A percentile compares a stretch with the other conserved stretches of the same genome.
Conservation (phyloP, 352 stramenopile genomes). For the Pythium scleroteichum region DNA sequence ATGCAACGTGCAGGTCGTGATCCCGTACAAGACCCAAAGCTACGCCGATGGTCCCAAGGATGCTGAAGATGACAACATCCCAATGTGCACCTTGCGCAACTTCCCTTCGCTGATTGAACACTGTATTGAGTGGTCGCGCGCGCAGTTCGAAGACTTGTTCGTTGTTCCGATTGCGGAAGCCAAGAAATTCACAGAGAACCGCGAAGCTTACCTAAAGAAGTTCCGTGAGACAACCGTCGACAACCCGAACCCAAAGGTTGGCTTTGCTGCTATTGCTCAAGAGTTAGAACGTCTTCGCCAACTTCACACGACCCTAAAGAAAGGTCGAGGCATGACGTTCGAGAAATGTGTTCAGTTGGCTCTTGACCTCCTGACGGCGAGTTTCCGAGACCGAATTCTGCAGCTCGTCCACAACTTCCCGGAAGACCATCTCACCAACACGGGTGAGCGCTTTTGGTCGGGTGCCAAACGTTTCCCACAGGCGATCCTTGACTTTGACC, state of each 20-base stretch:
- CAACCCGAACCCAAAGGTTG: constrained; percentile 72
- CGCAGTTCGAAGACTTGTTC: constrained; percentile 86
- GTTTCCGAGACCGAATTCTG: constrained; percentile 89
- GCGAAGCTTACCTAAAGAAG: constrained; percentile 72
- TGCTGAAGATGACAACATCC: constrained; percentile 98
- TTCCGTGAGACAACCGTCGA: constrained; percentile 69
- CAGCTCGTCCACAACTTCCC: constrained; percentile 87
- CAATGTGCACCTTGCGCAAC: constrained; percentile 99
- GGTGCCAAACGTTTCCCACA: constrained; percentile 85
- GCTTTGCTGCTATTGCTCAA: constrained; percentile 63
- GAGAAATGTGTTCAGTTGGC: constrained; percentile 73
- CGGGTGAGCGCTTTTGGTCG: constrained; percentile 83
- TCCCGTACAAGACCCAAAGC: constrained; percentile 89
- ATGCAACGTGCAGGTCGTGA: constrained; percentile 94
- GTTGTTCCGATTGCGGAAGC: constrained; percentile 78
- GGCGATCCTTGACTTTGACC: constrained; percentile 60
- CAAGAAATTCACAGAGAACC: constrained; percentile 85
- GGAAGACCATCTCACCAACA: constrained; percentile 82
- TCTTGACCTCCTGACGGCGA: constrained; percentile 71
- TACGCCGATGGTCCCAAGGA: constrained; percentile 96
- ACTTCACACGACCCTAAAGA: constrained; percentile 57
- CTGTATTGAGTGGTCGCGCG: constrained; percentile 98
- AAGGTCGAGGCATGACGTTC: constrained; percentile 58
- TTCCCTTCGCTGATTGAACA: constrained; percentile 96
- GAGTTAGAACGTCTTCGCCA: constrained; percentile 69